Percentiles rank a stretch among this genome's conserved stretches.
These are phyloP conservation scores for Crithidia acanthocephali DNA, from an alignment of 208 protist genomes.

Conservation along the genomic window DNA sequence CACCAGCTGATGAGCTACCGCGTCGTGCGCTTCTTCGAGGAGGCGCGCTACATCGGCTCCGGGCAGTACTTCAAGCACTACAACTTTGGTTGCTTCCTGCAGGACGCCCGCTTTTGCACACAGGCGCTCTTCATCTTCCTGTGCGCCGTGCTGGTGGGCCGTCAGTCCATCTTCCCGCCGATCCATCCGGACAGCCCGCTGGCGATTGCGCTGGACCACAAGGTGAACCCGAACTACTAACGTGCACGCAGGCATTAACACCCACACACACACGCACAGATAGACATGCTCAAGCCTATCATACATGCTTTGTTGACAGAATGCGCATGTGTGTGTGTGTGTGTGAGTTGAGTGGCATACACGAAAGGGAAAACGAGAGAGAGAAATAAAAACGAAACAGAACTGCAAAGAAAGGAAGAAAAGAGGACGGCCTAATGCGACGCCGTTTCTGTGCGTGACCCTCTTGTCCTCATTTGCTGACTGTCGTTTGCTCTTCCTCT, in stretches of 20 bases:
- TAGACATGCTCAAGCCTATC: not conserved
- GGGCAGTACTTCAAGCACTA: slow-evolving; percentile 82
- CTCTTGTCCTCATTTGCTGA: not conserved
- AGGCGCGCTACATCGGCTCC: slow-evolving; percentile 65
- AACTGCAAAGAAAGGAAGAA: not conserved
- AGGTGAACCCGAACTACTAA: slow-evolving; percentile 92
- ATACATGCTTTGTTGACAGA: not conserved
- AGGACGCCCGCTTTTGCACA: slow-evolving; percentile 74
- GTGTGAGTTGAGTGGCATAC: not conserved
- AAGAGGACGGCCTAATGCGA: not conserved
- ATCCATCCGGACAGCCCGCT: slow-evolving; percentile 81
- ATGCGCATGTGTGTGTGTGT: not conserved
- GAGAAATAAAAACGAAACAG: slow-evolving; percentile 23
- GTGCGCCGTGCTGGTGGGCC: slow-evolving; percentile 60
- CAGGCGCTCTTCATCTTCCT: slow-evolving; percentile 76
- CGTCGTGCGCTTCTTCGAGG: slow-evolving; percentile 79
- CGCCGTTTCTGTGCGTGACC: too few species aligned
- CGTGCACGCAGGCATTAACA: not conserved
- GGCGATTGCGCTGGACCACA: slow-evolving; percentile 66
- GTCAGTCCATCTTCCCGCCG: slow-evolving; percentile 76
- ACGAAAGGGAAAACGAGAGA: slow-evolving; percentile 8
- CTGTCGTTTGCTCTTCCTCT: too few species aligned
- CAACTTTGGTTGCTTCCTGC: slow-evolving; percentile 47
- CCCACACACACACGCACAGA: not conserved
- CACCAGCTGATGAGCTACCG: slow-evolving; percentile 81